Evolutionary conservation across 2,329 filamentous ascomycete species (phyloP).

Genomic region (Trichoderma koningii): DNA sequence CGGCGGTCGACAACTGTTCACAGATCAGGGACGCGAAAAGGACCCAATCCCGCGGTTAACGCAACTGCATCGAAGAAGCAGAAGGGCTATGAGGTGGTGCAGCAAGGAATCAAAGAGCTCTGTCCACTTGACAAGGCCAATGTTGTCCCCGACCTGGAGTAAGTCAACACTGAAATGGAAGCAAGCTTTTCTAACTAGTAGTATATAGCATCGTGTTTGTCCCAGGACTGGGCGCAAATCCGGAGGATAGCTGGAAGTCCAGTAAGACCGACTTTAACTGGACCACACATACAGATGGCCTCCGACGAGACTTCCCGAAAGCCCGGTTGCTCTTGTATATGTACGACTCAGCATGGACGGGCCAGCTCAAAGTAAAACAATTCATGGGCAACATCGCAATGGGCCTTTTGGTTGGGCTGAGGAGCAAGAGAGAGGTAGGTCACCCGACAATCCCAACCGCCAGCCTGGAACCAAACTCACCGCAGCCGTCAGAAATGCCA

Average conservation of each 20-base stretch:
- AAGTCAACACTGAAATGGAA: not conserved
- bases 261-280: slow-evolving; percentile 44
- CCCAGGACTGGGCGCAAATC: slow-evolving; percentile 45
- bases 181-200: not conserved
- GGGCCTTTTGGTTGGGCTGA: slow-evolving; percentile 41
- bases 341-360: slow-evolving; percentile 47
- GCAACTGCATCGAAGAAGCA: slow-evolving; percentile 32
- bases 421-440: slow-evolving; percentile 41
- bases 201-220: slow-evolving; percentile 44
- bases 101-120: slow-evolving; percentile 45
- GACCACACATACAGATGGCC: slow-evolving; percentile 41
- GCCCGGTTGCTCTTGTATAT: slow-evolving; percentile 46
- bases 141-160: slow-evolving; percentile 42
- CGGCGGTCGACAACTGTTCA: slow-evolving; percentile 19
- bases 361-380: slow-evolving; percentile 45
- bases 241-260: slow-evolving; percentile 45
- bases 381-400: slow-evolving; percentile 45
- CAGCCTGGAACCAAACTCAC: not conserved
- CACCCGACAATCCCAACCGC: no score
- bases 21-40: slow-evolving; percentile 26
- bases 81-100: slow-evolving; percentile 42
- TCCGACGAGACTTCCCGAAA: slow-evolving; percentile 44
- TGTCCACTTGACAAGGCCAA: slow-evolving; percentile 38
- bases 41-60: slow-evolving; percentile 7
- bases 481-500: not conserved